Percentiles rank a stretch among this genome's conserved stretches.
phyloP scores from a whole-genome alignment of 139 green algal species.

The Spirogloea muscicola region DNA sequence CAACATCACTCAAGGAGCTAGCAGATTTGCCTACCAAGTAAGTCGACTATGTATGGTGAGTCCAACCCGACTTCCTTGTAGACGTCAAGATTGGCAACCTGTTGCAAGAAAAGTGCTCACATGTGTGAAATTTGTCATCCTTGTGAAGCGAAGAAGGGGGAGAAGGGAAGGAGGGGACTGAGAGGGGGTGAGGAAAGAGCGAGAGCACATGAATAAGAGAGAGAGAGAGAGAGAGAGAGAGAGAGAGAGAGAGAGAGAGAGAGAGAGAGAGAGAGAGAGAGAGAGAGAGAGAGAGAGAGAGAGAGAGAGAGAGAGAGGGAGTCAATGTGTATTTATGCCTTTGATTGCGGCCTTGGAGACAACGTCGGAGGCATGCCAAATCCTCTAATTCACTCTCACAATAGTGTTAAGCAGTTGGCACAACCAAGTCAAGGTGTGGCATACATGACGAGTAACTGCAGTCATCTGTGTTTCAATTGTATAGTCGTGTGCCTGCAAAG shows the following conservation, averaged over 20 bases:
- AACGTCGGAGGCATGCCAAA: no score
- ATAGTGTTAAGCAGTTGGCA: no score
- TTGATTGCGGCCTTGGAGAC: no score
- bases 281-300: conserved; percentile 8
- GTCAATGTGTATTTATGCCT: no score
- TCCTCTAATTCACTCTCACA: no score
- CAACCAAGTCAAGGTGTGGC: no score
- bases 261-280: conserved; percentile 8
- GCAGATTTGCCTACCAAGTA: not conserved
- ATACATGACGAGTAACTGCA: no score
- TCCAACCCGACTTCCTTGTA: not conserved
- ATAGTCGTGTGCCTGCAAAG: no score
- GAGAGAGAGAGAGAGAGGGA: conserved; percentile 5
- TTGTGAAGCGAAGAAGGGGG: not conserved
- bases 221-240: conserved; percentile 8
- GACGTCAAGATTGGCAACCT: not conserved
- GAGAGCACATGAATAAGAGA: not conserved
- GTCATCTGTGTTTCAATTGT: no score
- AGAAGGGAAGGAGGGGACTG: not conserved
- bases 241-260: conserved; percentile 8
- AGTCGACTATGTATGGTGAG: not conserved
- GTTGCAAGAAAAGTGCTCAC: not conserved
- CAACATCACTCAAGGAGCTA: no score
- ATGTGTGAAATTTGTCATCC: not conserved
- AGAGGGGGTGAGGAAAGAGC: not conserved